phyloP scores from a whole-genome alignment of 192 early-diverging fungal genomes.

The Podochytrium sp. region DNA sequence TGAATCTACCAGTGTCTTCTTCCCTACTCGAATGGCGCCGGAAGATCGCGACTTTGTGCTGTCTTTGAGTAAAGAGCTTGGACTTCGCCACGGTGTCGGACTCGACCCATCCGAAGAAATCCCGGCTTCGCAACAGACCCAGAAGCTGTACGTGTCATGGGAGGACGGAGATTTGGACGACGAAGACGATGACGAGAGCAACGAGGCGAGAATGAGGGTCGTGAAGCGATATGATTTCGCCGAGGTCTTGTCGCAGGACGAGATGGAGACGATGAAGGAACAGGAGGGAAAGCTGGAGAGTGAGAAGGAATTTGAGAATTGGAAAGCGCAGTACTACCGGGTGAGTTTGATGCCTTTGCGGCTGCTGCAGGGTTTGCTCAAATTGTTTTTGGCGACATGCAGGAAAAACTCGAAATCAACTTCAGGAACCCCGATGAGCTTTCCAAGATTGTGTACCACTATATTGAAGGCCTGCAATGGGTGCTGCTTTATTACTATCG shows the following conservation, averaged over 20 bases:
- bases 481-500: conserved; percentile 94
- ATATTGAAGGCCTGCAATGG: conserved; percentile 96
- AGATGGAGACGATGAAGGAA: conserved; percentile 30
- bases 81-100: conserved; percentile 45
- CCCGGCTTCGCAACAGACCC: conserved; percentile 38
- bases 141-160: conserved; percentile 47
- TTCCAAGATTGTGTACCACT: conserved; percentile 50
- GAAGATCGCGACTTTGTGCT: conserved; percentile 71
- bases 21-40: conserved; percentile 60
- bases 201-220: conserved; percentile 52
- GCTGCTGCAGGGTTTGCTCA: background rate
- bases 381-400: background rate
- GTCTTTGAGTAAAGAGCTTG: conserved; percentile 49
- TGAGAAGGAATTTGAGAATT: conserved; percentile 60
- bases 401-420: conserved; percentile 50
- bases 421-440: conserved; percentile 55
- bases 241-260: conserved; percentile 66
- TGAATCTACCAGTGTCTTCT: background rate
- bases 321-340: conserved; percentile 55
- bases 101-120: conserved; percentile 43
- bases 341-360: conserved; percentile 1
- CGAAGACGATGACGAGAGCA: conserved; percentile 62
- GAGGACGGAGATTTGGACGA: conserved; percentile 61
- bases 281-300: conserved; percentile 40
- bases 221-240: conserved; percentile 57